phyloP scores from a whole-genome alignment of 768 basidiomycete species.

The Suillus luteus region DNA sequence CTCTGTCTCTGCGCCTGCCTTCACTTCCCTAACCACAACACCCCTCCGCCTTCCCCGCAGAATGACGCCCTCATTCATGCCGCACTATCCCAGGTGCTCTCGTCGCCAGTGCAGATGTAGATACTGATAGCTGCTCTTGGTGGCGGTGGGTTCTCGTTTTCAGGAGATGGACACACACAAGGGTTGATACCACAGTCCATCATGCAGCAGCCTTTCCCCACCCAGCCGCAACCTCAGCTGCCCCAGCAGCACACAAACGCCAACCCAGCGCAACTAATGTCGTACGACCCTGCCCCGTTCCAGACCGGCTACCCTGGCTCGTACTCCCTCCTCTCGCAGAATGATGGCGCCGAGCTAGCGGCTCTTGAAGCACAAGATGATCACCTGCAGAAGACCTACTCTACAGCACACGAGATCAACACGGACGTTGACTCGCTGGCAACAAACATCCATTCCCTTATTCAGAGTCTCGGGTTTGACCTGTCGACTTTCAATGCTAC shows the following conservation, averaged over 20 bases:
- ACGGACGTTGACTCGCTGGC: constrained; percentile 73
- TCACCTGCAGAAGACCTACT: constrained; percentile 58
- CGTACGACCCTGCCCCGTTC: constrained; percentile 24
- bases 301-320: constrained; percentile 25
- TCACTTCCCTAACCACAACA: constrained; percentile 10
- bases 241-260: background rate
- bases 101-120: constrained; percentile 57
- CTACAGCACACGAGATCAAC: constrained; percentile 62
- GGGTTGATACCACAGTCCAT: constrained; percentile 25
- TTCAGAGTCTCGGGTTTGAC: constrained; percentile 71
- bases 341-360: constrained; percentile 30
- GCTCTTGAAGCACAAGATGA: constrained; percentile 40
- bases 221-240: constrained; percentile 8
- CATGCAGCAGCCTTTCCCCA: constrained; percentile 25
- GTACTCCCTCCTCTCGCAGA: constrained; percentile 28
- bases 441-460: constrained; percentile 67
- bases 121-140: constrained; percentile 51
- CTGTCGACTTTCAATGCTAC: constrained; percentile 33
- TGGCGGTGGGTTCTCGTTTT: constrained; percentile 3
- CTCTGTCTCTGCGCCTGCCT: constrained; percentile 7
- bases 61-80: constrained; percentile 51
- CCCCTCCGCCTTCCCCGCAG: constrained; percentile 13
- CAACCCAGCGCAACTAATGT: constrained; percentile 20
- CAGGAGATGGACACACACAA: constrained; percentile 6
- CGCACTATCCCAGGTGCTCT: constrained; percentile 52